phyloP scores from a whole-genome alignment of 2,329 filamentous ascomycete genomes.

The Didymella keratinophila region DNA sequence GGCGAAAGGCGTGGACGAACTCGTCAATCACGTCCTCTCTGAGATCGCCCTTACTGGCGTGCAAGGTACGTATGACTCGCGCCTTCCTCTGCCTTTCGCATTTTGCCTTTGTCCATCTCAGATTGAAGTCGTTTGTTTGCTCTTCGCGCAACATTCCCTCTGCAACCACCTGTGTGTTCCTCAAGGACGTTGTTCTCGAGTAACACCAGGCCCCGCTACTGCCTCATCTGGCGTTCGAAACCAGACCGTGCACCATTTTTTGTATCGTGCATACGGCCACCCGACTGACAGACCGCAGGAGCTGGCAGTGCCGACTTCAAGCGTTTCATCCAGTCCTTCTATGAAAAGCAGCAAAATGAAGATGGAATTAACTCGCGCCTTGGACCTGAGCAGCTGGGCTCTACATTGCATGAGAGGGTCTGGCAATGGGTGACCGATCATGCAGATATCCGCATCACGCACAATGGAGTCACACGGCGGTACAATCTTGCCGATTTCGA shows the following conservation, averaged over 20 bases:
- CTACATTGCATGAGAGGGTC: slow-evolving; percentile 60
- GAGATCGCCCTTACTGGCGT: slow-evolving; percentile 67
- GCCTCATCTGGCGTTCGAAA: slow-evolving; percentile 23
- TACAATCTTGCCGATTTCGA: slow-evolving; percentile 45
- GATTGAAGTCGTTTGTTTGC: neutral
- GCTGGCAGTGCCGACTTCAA: slow-evolving; percentile 53
- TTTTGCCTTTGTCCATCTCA: slow-evolving; percentile 1
- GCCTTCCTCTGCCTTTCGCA: slow-evolving; percentile 6
- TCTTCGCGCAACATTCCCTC: neutral
- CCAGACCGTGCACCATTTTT: slow-evolving; percentile 8
- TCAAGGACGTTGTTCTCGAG: neutral
- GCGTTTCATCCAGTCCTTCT: slow-evolving; percentile 50
- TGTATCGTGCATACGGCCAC: slow-evolving; percentile 1
- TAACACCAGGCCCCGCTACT: neutral
- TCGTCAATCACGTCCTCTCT: slow-evolving; percentile 65
- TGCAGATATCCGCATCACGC: slow-evolving; percentile 63
- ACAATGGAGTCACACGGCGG: slow-evolving; percentile 49
- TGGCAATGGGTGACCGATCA: slow-evolving; percentile 66
- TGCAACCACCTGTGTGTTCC: neutral
- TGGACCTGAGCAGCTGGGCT: slow-evolving; percentile 51
- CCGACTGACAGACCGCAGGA: slow-evolving; percentile 37
- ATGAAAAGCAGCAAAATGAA: slow-evolving; percentile 32
- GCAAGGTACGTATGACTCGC: slow-evolving; percentile 59
- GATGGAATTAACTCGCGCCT: neutral
- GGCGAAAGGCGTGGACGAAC: slow-evolving; percentile 59